Conservation (phyloP, 2,329 filamentous ascomycete species). For the Aspergillus niger region DNA sequence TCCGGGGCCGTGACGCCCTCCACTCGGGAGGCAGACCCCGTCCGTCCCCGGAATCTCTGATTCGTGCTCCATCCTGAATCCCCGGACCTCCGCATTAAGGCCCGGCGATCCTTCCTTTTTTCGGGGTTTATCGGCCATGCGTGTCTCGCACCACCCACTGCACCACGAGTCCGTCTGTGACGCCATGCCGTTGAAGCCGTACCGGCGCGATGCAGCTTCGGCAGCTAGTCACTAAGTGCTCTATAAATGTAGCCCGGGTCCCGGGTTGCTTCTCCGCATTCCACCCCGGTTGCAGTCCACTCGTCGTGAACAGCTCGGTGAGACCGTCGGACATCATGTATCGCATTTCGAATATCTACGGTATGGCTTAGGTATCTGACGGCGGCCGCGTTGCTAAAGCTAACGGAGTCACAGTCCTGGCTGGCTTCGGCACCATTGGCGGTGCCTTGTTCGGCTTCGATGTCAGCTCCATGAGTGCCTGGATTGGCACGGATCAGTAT, state of each 20-base stretch:
- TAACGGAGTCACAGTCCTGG: slow-evolving; percentile 43
- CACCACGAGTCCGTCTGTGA: neutral
- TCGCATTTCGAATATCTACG: slow-evolving; percentile 26
- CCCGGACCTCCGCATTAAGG: slow-evolving; percentile 22
- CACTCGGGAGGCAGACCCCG: slow-evolving; percentile 16
- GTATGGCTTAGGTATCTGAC: slow-evolving; percentile 1
- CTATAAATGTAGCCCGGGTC: slow-evolving; percentile 1
- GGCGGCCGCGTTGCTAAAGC: neutral
- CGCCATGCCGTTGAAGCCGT: neutral
- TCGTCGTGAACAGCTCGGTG: neutral
- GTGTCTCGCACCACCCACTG: slow-evolving; percentile 16
- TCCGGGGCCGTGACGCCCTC: neutral
- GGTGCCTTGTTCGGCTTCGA: slow-evolving; percentile 62
- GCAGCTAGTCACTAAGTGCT: neutral
- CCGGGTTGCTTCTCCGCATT: neutral
- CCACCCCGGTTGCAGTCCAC: neutral
- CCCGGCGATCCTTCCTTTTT: slow-evolving; percentile 18
- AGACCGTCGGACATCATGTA: slow-evolving; percentile 20
- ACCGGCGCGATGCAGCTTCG: slow-evolving; percentile 1
- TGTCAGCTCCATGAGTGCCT: slow-evolving; percentile 50
- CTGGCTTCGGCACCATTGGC: slow-evolving; percentile 59
- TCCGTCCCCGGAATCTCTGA: slow-evolving; percentile 12
- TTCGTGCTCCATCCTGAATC: slow-evolving; percentile 12
- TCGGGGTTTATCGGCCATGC: slow-evolving; percentile 4
- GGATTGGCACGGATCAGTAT: slow-evolving; percentile 55